Evolutionary conservation across 768 basidiomycete genomes (phyloP), one percentile per base, ranked within the genome.

Genomic region (Cystobasidium onofrii): DNA sequence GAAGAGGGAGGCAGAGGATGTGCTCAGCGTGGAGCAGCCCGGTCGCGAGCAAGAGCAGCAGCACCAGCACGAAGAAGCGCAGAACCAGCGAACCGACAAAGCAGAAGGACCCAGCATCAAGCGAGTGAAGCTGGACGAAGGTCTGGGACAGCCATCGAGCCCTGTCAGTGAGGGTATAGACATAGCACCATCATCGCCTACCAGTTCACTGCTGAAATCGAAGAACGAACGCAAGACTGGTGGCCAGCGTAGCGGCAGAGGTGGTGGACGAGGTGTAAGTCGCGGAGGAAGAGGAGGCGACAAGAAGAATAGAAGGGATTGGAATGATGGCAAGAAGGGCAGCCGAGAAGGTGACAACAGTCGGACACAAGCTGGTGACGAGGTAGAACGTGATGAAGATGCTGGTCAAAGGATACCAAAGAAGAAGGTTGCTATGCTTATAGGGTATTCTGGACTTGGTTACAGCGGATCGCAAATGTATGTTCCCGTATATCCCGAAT

Each of bases 401-500:
- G 52, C 33, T 17, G 75, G 74, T 52, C 76, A 75, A 29, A 75
- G 79, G 41, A 67, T 82, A 62, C 92, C 93, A 17, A 96, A 96
- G 82, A 85, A 88, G 78, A 88, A 88, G 83, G 88, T 88, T 46
- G 93, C 91, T 0, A 80, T 97, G 60, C 82, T 96, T 64, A 83
- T 97, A 31, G 93, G 94, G 1, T 97, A 92, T 78, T 92, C 91
- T 81, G 95, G 95, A 6, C 88, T 90, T 0, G 92, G 90, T 0
- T 96, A 88, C 80, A 89, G 86, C 78, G 95, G 95, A 27, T 97
- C 96, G 91, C 95, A 98, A 83, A 89, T 93, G 95, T 96, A 79
- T 79, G 92, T 85, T 31, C 33, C 70, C 27, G 33, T 62, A 54
- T 27, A 12, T 31, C 0, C 63, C 36, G 39, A 34, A 34, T 20